phyloP scores from a whole-genome alignment of 139 green algal species.

The Axilococcus clingmanii region DNA sequence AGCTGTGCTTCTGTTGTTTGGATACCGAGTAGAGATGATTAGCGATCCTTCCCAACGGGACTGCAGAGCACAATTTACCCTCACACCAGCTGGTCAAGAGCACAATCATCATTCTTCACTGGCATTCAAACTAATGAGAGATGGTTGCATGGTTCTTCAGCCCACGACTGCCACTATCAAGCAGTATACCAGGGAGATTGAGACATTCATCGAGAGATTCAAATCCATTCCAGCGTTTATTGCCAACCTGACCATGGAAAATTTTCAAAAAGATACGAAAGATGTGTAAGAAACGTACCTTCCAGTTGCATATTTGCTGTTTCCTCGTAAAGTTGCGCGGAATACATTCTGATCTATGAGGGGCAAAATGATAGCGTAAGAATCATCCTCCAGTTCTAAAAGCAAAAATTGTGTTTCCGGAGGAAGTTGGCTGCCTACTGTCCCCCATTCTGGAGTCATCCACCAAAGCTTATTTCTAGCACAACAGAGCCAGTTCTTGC shows the following conservation, averaged over 20 bases:
- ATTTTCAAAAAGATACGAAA: constrained; percentile 63
- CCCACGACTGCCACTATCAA: constrained; percentile 36
- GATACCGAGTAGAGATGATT: constrained; percentile 65
- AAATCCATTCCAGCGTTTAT: constrained; percentile 71
- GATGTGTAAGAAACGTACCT: not conserved
- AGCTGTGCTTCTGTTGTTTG: constrained; percentile 60
- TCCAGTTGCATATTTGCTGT: constrained; percentile 2
- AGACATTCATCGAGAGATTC: constrained; percentile 49
- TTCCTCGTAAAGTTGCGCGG: constrained; percentile 53
- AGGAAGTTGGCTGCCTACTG: constrained; percentile 46
- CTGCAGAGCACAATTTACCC: constrained; percentile 39
- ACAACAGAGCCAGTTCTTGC: constrained; percentile 49
- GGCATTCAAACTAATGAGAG: constrained; percentile 34
- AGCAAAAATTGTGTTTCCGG: constrained; percentile 91
- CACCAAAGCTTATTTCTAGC: constrained; percentile 84
- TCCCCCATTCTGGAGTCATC: constrained; percentile 88
- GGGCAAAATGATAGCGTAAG: constrained; percentile 68
- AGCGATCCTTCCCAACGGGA: constrained; percentile 33
- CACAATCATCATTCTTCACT: constrained; percentile 25
- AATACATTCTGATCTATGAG: constrained; percentile 69
- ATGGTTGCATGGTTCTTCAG: constrained; percentile 46
- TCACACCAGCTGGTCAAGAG: constrained; percentile 32
- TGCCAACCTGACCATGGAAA: constrained; percentile 76
- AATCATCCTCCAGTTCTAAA: constrained; percentile 51
- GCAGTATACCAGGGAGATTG: constrained; percentile 46